Conservation (phyloP, 177 flowering plant species). For the Vitis hybrid region DNA sequence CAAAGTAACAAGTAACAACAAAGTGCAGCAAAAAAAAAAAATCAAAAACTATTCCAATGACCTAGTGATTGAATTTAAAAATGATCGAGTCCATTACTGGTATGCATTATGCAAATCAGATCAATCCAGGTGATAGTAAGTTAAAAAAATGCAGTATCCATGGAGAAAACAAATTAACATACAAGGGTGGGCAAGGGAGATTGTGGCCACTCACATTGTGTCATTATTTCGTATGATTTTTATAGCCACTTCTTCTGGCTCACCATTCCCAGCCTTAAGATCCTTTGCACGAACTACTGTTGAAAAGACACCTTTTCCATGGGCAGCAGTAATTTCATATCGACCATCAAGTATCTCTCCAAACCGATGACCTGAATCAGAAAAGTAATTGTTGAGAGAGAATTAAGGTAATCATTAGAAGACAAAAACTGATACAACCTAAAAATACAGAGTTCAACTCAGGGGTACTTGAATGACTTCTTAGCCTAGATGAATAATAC, state of each 20-base stretch:
- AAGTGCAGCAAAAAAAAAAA: no score
- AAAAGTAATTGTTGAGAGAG: background rate
- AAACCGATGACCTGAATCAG: conserved; percentile 70
- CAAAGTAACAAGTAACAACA: no score
- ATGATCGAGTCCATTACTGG: no score
- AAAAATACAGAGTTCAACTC: no score
- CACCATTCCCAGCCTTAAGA: conserved; percentile 74
- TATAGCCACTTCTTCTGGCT: conserved; percentile 92
- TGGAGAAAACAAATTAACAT: background rate
- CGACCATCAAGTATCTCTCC: conserved; percentile 96
- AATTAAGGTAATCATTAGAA: background rate
- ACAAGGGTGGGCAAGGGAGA: background rate
- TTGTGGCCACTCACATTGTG: conserved; percentile 64
- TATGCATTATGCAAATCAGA: no score
- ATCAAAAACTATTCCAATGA: no score
- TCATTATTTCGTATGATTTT: conserved; percentile 96
- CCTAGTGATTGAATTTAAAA: no score
- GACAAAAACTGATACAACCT: no score
- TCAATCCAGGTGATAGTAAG: no score
- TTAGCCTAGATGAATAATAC: no score
- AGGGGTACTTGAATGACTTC: no score
- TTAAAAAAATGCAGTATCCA: no score
- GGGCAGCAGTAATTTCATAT: conserved; percentile 91
- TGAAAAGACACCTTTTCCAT: conserved; percentile 98
- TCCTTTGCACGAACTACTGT: conserved; percentile 97